Base-by-base conservation (phyloP, 2,329 filamentous ascomycete species). In the Amphichorda felina region DNA sequence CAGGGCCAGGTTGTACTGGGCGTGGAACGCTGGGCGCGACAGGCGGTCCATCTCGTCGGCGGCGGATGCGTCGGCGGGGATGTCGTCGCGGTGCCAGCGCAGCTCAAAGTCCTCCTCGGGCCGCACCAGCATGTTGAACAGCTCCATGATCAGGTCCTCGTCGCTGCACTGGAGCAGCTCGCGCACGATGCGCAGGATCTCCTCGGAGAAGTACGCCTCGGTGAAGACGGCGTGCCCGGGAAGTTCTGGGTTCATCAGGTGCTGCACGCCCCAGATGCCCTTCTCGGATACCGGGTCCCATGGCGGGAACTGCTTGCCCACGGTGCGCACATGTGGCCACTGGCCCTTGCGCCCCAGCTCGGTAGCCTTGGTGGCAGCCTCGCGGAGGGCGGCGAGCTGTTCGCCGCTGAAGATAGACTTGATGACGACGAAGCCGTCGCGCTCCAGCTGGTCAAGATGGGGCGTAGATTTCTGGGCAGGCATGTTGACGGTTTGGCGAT, bases 241-340 rank as follows among this genome's bases (percentile, higher is more conserved):
- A 45, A 89, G 72, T 2, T 68, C 63, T 0, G 85, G 85, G 55
- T 88, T 79, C 48, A 94, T 66, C 5, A 94, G 69, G 56, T 88
- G 82, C 64, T 94, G 86, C 3, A 93, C 80, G 43, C 85, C 86
- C 87, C 86, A 94, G 56, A 94, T 93, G 15, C 84, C 84, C 35
- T 67, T 55, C 2, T 61, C 57, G 0, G 65, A 61, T 2, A 67
- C 61, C 34, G 64, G 65, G 4, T 71, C 64, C 86, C 86, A 94
- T 0, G 87, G 87, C 1, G 86, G 87, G 60, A 94, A 94, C 58
- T 94, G 86, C 57, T 93, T 93, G 36, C 83, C 83, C 3, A 91
- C 72, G 1, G 83, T 89, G 43, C 86, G 81, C 49, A 93, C 77
- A 57, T 82, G 71, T 3, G 83, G 83, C 86, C 86, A 94, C 42